phyloP scores from a whole-genome alignment of 139 green algal species.

The Asterochloris erici region DNA sequence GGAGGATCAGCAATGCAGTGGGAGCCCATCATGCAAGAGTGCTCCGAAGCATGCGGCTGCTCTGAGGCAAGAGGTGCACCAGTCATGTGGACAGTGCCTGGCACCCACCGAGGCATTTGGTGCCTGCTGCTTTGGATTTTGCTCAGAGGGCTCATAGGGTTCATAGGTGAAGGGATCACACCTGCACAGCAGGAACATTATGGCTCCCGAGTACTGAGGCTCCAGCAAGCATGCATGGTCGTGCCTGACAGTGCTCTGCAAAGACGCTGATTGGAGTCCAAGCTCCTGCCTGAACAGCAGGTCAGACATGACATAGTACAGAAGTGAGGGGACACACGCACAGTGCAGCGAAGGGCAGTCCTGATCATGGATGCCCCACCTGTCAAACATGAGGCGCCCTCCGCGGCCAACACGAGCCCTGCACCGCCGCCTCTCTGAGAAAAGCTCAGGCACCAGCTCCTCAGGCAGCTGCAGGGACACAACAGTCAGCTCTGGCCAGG shows the following conservation, averaged over 20 bases:
- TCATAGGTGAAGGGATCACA: constrained; percentile 16
- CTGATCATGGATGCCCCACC: too few species aligned
- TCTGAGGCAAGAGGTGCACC: not conserved
- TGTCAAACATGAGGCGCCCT: constrained; percentile 50
- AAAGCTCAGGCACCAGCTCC: not conserved
- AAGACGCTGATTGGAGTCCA: too few species aligned
- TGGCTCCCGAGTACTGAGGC: too few species aligned
- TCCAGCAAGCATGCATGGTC: too few species aligned
- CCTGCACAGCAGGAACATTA: not conserved
- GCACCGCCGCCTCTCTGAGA: not conserved
- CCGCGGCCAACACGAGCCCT: constrained; percentile 47
- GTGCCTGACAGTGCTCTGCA: too few species aligned
- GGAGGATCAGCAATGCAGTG: not conserved
- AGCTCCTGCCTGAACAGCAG: too few species aligned
- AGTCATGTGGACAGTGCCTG: not conserved
- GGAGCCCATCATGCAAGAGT: not conserved
- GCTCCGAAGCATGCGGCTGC: not conserved
- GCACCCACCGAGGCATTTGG: not conserved
- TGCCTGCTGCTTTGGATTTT: not conserved
- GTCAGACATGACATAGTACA: too few species aligned
- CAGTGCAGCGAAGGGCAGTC: too few species aligned
- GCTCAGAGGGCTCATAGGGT: not conserved
- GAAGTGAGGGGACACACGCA: too few species aligned
- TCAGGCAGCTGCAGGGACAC: not conserved
- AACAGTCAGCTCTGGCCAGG: too few species aligned